These are phyloP conservation scores for Tuber indicum DNA, from an alignment of 495 filamentous ascomycete genomes.

Conservation along the genomic window DNA sequence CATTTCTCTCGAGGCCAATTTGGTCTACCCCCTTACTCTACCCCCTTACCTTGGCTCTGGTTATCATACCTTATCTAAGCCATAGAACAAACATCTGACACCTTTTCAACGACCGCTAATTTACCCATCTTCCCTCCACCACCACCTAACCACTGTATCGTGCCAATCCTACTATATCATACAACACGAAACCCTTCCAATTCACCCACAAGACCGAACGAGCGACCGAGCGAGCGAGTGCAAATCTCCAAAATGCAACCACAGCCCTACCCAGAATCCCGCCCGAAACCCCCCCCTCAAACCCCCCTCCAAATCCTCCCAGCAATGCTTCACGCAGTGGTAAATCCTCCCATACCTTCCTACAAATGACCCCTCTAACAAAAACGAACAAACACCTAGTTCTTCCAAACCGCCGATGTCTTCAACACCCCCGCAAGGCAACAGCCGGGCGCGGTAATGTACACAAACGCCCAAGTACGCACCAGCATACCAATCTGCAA, in stretches of 20 bases:
- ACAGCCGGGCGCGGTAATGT: slow-evolving; percentile 31
- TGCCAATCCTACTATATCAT: no score
- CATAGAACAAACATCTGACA: no score
- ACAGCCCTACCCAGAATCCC: not conserved
- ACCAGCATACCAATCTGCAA: slow-evolving; percentile 25
- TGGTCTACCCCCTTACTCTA: no score
- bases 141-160: no score
- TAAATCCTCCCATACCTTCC: not conserved
- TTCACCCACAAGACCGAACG: no score
- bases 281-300: not conserved
- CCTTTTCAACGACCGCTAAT: no score
- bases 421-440: slow-evolving; percentile 33
- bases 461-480: slow-evolving; percentile 36
- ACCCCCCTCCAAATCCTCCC: slow-evolving; percentile 31
- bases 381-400: slow-evolving; percentile 12
- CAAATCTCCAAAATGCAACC: not conserved
- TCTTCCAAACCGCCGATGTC: slow-evolving; percentile 39
- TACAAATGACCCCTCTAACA: not conserved
- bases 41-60: not conserved
- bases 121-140: no score
- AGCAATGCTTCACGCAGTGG: slow-evolving; percentile 39
- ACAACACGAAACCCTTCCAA: no score
- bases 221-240: no score
- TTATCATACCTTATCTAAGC: no score
- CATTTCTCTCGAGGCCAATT: not conserved